phyloP scores from a whole-genome alignment of 1,284 basidiomycete genomes.

The Cutaneotrichosporon dermatis region DNA sequence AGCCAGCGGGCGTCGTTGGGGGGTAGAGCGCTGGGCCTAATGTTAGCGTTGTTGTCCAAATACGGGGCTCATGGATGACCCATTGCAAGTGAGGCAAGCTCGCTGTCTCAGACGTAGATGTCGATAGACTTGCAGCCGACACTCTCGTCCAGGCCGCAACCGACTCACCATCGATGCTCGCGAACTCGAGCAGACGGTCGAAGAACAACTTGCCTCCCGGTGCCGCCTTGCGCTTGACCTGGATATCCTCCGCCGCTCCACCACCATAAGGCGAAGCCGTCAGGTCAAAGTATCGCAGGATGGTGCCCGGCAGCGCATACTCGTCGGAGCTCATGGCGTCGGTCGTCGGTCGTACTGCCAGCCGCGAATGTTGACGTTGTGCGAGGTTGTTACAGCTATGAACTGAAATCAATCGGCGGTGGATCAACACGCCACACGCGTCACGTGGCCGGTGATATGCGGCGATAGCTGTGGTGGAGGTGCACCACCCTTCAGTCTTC shows the following conservation, averaged over 20 bases:
- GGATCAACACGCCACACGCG: not conserved
- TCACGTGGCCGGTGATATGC: slow-evolving; percentile 1
- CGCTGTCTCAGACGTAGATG: too few species aligned
- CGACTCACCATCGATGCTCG: slow-evolving; percentile 32
- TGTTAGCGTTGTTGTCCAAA: not conserved
- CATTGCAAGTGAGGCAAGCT: too few species aligned
- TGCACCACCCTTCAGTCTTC: not conserved
- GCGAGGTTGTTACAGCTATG: too few species aligned
- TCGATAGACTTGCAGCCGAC: too few species aligned
- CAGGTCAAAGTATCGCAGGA: slow-evolving; percentile 41
- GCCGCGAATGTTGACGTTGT: not conserved
- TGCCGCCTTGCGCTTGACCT: slow-evolving; percentile 14
- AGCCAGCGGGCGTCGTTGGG: slow-evolving; percentile 30
- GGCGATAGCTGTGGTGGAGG: slow-evolving; percentile 4
- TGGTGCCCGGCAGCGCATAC: slow-evolving; percentile 28
- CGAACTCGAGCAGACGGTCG: slow-evolving; percentile 35
- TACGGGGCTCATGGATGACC: too few species aligned
- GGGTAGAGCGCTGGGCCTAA: slow-evolving; percentile 36
- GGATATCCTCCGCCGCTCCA: slow-evolving; percentile 7
- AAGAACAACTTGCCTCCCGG: slow-evolving; percentile 36
- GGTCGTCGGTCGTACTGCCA: too few species aligned
- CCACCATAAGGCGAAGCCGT: slow-evolving; percentile 29
- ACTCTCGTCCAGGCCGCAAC: too few species aligned
- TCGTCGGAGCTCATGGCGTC: slow-evolving; percentile 21
- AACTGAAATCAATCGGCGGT: not conserved